Evolutionary conservation across 306 rosid genomes (phyloP), one percentile per base, ranked within the genome.

Genomic region (Quercus aquifolioides): DNA sequence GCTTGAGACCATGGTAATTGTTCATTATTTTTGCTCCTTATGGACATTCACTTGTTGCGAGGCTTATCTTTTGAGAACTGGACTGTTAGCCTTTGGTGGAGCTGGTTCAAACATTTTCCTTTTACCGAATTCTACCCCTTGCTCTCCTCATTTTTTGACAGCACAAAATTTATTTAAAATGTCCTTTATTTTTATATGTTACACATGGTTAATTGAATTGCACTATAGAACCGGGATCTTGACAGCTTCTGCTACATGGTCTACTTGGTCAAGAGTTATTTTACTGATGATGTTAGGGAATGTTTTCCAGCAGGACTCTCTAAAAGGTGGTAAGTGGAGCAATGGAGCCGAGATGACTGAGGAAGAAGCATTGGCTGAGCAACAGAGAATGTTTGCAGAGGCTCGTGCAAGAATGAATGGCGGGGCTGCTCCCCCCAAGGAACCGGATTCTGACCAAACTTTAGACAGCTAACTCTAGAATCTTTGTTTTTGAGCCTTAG

Each of bases 331-430:
- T 33, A 96, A 96, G 86, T 91, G 91, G 96, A 94, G 92, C 84
- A 93, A 87, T 54, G 97, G 87, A 43, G 95, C 93, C 9, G 97
- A 91, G 88, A 93, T 96, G 99, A 91, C 97, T 0, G 98, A 96
- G 88, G 98, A 96, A 86, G 92, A 96, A 88, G 99, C 99, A 67
- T 83, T 96, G 88, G 96, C 94, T 6, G 98, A 94, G 89, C 98
- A 94, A 84, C 98, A 94, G 87, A 87, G 98, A 85, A 94, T 94
- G 98, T 94, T 94, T 81, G 98, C 98, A 4, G 98, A 94, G 91
- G 98, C 98, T 19, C 97, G 97, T 4, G 98, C 98, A 13, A 88
- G 98, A 85, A 94, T 94, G 98, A 94, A 94, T 19, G 97, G 98
- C 4, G 92, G 89, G 57, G 77, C 90, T 59, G 73, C 89, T 74